Percentiles rank a stretch among this genome's conserved stretches.
phyloP scores from a whole-genome alignment of 2,329 filamentous ascomycete genomes.

The Aspergillus proliferans region DNA sequence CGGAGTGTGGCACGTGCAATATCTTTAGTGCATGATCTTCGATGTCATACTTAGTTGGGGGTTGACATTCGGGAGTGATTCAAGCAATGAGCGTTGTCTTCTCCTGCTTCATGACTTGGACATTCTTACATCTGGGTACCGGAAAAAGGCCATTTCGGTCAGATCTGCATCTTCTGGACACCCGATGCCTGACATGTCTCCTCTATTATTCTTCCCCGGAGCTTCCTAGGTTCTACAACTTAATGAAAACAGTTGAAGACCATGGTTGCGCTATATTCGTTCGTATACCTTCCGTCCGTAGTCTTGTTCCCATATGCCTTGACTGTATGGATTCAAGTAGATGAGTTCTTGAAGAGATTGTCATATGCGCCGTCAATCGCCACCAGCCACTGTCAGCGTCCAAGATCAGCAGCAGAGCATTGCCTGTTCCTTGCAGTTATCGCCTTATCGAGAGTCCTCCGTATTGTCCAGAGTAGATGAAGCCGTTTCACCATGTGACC shows the following conservation, averaged over 20 bases:
- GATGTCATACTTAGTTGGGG: constrained; percentile 16
- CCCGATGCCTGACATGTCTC: constrained; percentile 16
- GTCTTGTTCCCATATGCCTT: neutral
- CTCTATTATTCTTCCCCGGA: constrained; percentile 18
- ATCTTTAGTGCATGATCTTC: constrained; percentile 18
- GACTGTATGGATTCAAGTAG: neutral
- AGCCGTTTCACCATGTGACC: neutral
- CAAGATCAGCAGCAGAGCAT: neutral
- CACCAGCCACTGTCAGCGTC: too few relatives aligned
- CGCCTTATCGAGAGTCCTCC: too few relatives aligned
- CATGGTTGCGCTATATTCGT: neutral
- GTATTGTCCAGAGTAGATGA: neutral
- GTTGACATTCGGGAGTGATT: constrained; percentile 22
- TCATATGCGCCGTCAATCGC: too few relatives aligned
- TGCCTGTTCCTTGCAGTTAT: neutral
- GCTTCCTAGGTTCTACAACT: constrained; percentile 26
- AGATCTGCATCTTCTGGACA: constrained; percentile 27
- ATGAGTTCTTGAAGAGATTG: too few relatives aligned
- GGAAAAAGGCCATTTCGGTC: constrained; percentile 12
- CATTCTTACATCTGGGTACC: constrained; percentile 22
- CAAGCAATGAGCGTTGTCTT: neutral
- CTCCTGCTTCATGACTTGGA: constrained; percentile 6
- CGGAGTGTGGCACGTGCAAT: constrained; percentile 18
- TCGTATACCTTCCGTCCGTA: neutral
- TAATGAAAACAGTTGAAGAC: constrained; percentile 35